Conservation (phyloP, 371 early-diverging fungal species). For the Fennellomyces sp. region DNA sequence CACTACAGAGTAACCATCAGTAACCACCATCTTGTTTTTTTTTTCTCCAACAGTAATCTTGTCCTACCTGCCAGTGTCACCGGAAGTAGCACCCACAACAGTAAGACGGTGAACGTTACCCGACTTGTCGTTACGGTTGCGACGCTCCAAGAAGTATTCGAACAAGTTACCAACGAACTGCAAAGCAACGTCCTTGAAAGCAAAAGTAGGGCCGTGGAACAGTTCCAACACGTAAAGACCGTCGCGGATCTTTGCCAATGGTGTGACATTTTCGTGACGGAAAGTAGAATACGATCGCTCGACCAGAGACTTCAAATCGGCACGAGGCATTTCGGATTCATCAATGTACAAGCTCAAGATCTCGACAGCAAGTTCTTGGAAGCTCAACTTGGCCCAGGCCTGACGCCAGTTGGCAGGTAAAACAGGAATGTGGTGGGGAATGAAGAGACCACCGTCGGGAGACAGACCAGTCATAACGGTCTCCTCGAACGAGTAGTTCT, state of each 20-base stretch:
- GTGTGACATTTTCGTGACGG: slow-evolving; percentile 77
- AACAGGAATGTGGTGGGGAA: slow-evolving; percentile 83
- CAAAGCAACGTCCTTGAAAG: slow-evolving; percentile 97
- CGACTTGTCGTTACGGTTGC: slow-evolving; percentile 56
- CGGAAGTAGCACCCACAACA: slow-evolving; percentile 96
- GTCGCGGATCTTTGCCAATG: slow-evolving; percentile 73
- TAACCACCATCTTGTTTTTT: neutral
- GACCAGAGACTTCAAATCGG: slow-evolving; percentile 71
- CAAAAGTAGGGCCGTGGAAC: slow-evolving; percentile 97
- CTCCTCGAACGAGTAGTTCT: slow-evolving; percentile 83
- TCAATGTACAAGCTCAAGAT: slow-evolving; percentile 86
- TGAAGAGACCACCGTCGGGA: slow-evolving; percentile 95
- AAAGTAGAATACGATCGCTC: slow-evolving; percentile 82
- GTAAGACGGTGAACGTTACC: slow-evolving; percentile 74
- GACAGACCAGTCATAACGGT: slow-evolving; percentile 93
- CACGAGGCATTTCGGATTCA: slow-evolving; percentile 74
- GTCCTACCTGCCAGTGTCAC: slow-evolving; percentile 90
- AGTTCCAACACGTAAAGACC: slow-evolving; percentile 86
- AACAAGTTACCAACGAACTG: slow-evolving; percentile 97
- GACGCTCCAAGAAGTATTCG: slow-evolving; percentile 91
- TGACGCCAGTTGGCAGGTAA: slow-evolving; percentile 66
- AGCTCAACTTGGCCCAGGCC: slow-evolving; percentile 76
- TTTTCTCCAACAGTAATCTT: neutral
- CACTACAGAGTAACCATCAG: slow-evolving; percentile 56
- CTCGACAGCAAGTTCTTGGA: slow-evolving; percentile 80